Evolutionary conservation across 2,329 filamentous ascomycete genomes (phyloP), one percentile per base, ranked within the genome.

Genomic region (Chrysoporthe puriensis): DNA sequence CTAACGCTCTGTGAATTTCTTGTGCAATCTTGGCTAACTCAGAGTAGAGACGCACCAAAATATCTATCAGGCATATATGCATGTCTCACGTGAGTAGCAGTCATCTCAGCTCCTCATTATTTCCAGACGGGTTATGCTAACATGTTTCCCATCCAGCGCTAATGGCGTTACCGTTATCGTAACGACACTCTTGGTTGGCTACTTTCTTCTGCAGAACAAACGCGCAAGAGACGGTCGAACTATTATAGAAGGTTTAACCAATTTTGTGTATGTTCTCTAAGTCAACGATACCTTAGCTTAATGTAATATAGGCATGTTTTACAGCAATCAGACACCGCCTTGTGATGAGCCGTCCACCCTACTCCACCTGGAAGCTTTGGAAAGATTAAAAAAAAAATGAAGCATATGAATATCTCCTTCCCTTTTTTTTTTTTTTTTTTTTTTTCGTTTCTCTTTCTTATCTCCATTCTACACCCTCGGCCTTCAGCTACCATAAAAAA

Each of bases 131-230:
- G 1, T 54, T n/a, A 54, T 54, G 50, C 50, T 54, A 26, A 54
- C 50, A 26, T 54, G 18, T 3, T 21, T 54, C 21, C 21, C 5
- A 4, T 26, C 7, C 50, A 54, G 50, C 13, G 50, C 50, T 32
- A 54, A 54, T n/a, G 50, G 50, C 21, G 50, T 54, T 18, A 54
- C 21, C 50, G 26, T 54, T 18, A 54, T 54, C n/a, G 50, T 54
- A 14, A 32, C 50, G 50, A 54, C 50, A 18, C 5, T 54, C 50
- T 54, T 54, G 50, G 50, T 54, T 8, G n/a, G n/a, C n/a, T 32
- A 54, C n/a, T 54, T 54, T 26, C 4, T 21, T 32, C 2, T 8
- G 50, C 50, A 54, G 50, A 54, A 54, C 50, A 54, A 26, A 13
- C n/a, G 26, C 5, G 50, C 16, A 7, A 32, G 26, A 21, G 50